Evolutionary conservation across 2,329 filamentous ascomycete species (phyloP), one percentile per base, ranked within the genome.

Genomic region (Exophiala aquamarina): DNA sequence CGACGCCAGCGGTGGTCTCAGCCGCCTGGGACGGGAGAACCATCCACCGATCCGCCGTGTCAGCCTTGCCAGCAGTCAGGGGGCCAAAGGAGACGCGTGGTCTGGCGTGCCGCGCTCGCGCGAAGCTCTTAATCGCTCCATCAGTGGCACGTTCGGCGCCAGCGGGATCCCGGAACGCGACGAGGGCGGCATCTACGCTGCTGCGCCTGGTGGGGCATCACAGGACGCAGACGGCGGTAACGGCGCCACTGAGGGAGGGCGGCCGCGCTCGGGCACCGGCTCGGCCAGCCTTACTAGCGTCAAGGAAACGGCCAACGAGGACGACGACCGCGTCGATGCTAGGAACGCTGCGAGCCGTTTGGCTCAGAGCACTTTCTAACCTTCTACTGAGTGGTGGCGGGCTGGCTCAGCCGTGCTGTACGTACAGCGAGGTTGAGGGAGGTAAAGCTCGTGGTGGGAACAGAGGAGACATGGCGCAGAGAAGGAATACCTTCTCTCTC

Each of bases 1-100:
- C 61, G 93, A 98, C 68, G 78, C 86, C 29, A 91, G 87, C 5
- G 93, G 93, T 44, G 93, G 93, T 9, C 80, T 98, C 36, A 93
- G 87, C 61, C 82, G 93, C 33, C 78, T 98, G 26, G 93, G 93
- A 33, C 83, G 93, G 49, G 93, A 98, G 70, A 75, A 87, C 13
- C 89, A 95, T 65, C 92, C 93, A 2, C 72, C 83, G 4, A 70
- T 73, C 21, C 82, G 93, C 44, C 83, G 92, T 52, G 71, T 84
- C 19, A 92, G 83, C 67, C 70, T 96, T 57, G 87, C 88, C 13
- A 87, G 88, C 37, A 93, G 87, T 61, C 93, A 98, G 70, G 93
- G 93, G 0, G 92, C 93, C 40, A 95, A 95, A 72, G 93, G 93
- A n/a, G 93, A 98, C 67, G 86, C 93, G 13, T 98, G 93, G 93